A percentile compares a stretch with the other conserved stretches of the same genome.
Evolutionary conservation across 306 rosid species (phyloP).

Genomic region (Phaseolus lunatus): DNA sequence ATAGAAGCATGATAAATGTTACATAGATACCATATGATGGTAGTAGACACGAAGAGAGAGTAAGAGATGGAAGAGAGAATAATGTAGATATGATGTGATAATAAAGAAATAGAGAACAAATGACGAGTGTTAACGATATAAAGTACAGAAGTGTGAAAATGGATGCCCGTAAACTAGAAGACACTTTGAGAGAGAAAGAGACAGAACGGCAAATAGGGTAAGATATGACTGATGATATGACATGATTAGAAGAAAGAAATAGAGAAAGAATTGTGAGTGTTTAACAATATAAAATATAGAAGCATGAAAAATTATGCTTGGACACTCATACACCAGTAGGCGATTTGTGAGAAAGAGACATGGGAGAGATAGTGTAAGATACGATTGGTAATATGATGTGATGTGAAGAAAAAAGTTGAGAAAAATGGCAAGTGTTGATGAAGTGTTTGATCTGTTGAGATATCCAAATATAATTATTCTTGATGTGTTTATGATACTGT

Average conservation of each 20-base stretch:
- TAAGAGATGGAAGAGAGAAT: no score
- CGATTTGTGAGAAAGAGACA: neutral
- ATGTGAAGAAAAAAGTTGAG: neutral
- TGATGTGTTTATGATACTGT: neutral
- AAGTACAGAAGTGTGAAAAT: neutral
- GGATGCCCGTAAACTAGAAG: neutral
- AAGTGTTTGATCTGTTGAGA: neutral
- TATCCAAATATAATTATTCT: neutral
- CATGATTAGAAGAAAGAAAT: neutral
- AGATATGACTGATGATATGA: neutral
- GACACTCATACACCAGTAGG: neutral
- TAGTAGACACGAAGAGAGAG: no score
- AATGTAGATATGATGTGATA: no score
- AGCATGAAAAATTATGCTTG: neutral
- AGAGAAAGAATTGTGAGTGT: neutral
- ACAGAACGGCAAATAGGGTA: neutral
- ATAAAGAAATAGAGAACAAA: no score
- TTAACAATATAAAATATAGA: neutral
- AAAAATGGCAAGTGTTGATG: neutral
- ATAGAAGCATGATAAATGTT: neutral
- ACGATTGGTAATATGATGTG: neutral
- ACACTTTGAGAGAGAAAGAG: neutral
- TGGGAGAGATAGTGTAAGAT: neutral
- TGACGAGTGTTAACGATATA: neutral
- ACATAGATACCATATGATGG: no score